Evolutionary conservation across 176 grass and related monocot species (phyloP).

Genomic region (Rhipidocladum racemiflorum): DNA sequence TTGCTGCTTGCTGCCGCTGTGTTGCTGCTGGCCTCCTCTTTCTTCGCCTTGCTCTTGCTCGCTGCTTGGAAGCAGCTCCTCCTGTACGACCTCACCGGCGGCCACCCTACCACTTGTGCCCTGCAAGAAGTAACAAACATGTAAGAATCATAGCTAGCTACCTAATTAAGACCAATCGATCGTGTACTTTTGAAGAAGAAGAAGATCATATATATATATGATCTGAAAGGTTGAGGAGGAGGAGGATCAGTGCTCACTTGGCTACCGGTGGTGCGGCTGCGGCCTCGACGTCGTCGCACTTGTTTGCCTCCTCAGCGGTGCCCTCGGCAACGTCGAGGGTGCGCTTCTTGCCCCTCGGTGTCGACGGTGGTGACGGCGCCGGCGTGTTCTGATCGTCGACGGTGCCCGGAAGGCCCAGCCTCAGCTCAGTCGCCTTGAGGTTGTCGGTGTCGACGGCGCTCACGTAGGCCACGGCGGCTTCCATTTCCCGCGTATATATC

Average conservation of each 20-base stretch:
- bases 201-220: not conserved
- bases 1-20: not conserved
- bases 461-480: constrained; percentile 33
- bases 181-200: not conserved
- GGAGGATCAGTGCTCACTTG: constrained; percentile 49
- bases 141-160: not conserved
- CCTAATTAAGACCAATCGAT: not conserved
- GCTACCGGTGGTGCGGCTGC: constrained; percentile 33
- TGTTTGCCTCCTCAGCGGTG: not conserved
- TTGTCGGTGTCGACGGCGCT: constrained; percentile 34
- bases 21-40: not conserved
- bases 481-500: constrained; percentile 44
- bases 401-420: constrained; percentile 86
- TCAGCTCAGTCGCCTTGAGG: constrained; percentile 86
- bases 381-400: not conserved
- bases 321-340: constrained; percentile 8
- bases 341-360: constrained; percentile 48
- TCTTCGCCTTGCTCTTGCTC: constrained; percentile 25
- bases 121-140: constrained; percentile 34
- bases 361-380: not conserved
- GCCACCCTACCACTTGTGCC: constrained; percentile 86
- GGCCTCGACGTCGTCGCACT: constrained; percentile 15
- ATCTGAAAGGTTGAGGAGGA: not conserved
- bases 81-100: constrained; percentile 77
- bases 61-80: constrained; percentile 67